Percentiles rank a stretch among this genome's conserved stretches.
These are phyloP conservation scores for Alternaria ethzedia DNA, from an alignment of 2,329 filamentous ascomycete genomes.

Conservation along the genomic window DNA sequence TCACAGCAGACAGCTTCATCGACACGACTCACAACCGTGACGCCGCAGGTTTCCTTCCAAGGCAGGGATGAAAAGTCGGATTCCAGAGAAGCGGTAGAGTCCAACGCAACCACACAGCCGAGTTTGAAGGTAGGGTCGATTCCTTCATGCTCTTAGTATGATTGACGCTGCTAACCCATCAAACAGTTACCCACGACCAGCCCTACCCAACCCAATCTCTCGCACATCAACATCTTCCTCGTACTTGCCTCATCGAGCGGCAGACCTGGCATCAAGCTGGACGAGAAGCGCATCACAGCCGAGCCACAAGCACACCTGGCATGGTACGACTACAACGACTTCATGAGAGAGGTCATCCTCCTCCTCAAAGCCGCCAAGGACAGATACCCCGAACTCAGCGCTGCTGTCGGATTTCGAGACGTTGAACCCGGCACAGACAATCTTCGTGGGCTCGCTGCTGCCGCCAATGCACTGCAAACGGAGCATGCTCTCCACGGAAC, in stretches of 20 bases:
- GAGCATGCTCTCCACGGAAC: constrained; percentile 5
- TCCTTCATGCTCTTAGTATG: neutral
- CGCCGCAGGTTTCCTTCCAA: neutral
- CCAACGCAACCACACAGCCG: neutral
- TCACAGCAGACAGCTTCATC: constrained; percentile 5
- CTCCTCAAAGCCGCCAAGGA: constrained; percentile 19
- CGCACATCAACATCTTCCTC: constrained; percentile 68
- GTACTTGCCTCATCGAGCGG: constrained; percentile 48
- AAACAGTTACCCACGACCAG: constrained; percentile 10
- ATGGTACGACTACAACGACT: constrained; percentile 27
- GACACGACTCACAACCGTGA: neutral
- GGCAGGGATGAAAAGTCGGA: neutral
- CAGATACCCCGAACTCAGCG: constrained; percentile 21
- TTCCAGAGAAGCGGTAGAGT: neutral
- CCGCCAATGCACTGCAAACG: constrained; percentile 37
- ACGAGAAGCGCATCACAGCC: constrained; percentile 27
- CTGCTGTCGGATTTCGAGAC: neutral
- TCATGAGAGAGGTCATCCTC: constrained; percentile 20
- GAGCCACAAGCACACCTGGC: constrained; percentile 16
- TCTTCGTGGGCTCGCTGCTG: constrained; percentile 40
- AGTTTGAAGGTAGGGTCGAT: neutral
- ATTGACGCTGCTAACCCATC: neutral
- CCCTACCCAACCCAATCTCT: constrained; percentile 19
- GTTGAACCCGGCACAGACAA: constrained; percentile 22
- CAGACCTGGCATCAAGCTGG: constrained; percentile 61